A percentile compares a stretch with the other conserved stretches of the same genome.
These are phyloP conservation scores for Infundibulicybe gibba DNA, from an alignment of 768 basidiomycete genomes.

Conservation along the genomic window DNA sequence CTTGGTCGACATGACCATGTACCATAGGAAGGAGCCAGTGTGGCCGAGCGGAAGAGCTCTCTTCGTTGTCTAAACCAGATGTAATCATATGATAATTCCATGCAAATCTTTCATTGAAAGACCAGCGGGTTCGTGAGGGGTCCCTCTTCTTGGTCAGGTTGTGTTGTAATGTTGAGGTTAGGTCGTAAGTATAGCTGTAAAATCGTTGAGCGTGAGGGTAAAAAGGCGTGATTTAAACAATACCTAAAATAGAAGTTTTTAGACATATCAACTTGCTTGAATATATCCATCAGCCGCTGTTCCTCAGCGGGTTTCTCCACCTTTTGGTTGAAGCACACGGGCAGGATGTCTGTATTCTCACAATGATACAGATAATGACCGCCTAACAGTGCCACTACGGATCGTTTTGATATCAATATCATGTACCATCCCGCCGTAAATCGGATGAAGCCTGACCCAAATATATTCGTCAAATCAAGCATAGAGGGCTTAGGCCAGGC, in stretches of 20 bases:
- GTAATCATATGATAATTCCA: constrained; percentile 93
- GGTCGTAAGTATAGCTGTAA: constrained; percentile 88
- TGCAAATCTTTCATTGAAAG: constrained; percentile 84
- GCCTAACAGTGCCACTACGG: constrained; percentile 89
- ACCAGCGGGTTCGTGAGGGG: constrained; percentile 44
- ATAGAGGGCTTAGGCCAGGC: background rate
- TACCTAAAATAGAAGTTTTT: constrained; percentile 99
- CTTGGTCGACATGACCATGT: constrained; percentile 97
- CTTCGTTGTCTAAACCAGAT: constrained; percentile 52
- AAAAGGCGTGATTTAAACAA: constrained; percentile 1
- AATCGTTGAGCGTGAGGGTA: constrained; percentile 3
- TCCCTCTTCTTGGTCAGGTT: constrained; percentile 70
- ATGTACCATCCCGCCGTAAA: constrained; percentile 98
- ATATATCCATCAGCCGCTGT: constrained; percentile 81
- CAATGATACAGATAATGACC: constrained; percentile 97
- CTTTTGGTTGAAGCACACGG: constrained; percentile 76
- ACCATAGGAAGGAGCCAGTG: constrained; percentile 91
- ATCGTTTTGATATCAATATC: constrained; percentile 85
- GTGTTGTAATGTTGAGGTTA: constrained; percentile 93
- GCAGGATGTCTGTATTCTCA: constrained; percentile 83
- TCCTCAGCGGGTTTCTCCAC: constrained; percentile 88
- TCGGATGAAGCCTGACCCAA: constrained; percentile 71
- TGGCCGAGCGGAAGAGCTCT: constrained; percentile 41
- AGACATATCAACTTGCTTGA: constrained; percentile 97
- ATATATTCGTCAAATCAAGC: background rate